phyloP scores from a whole-genome alignment of 2,329 filamentous ascomycete species.

The Diatrype stigma region DNA sequence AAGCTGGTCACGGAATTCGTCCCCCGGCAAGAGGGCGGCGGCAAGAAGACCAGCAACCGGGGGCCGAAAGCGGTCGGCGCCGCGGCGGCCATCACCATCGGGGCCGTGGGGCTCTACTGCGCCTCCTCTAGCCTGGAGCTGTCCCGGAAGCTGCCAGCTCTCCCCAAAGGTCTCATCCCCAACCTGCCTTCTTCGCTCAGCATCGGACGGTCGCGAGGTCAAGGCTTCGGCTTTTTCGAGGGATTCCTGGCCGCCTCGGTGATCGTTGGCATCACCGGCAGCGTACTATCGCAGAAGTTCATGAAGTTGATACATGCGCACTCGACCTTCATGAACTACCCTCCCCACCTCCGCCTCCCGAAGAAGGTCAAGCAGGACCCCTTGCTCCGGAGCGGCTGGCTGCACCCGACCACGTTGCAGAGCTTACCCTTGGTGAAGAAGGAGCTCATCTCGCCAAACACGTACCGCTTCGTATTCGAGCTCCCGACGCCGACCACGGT shows the following conservation, averaged over 20 bases:
- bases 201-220: conserved; percentile 5
- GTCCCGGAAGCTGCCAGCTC: conserved; percentile 2
- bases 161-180: neutral
- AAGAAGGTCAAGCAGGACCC: conserved; percentile 33
- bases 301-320: conserved; percentile 29
- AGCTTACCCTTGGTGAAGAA: conserved; percentile 40
- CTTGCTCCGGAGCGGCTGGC: conserved; percentile 39
- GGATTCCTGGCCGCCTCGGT: conserved; percentile 33
- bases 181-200: neutral
- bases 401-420: conserved; percentile 46
- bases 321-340: conserved; percentile 28
- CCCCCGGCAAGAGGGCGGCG: conserved; percentile 2
- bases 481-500: conserved; percentile 40
- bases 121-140: conserved; percentile 8
- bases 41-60: conserved; percentile 2
- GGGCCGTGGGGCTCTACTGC: conserved; percentile 14
- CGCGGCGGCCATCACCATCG: conserved; percentile 12
- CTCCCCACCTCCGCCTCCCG: conserved; percentile 36
- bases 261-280: conserved; percentile 28
- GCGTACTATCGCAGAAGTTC: conserved; percentile 25
- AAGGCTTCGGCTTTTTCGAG: conserved; percentile 30
- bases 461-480: conserved; percentile 44
- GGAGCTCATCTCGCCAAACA: conserved; percentile 35
- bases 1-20: conserved; percentile 13
- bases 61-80: conserved; percentile 1